phyloP scores from a whole-genome alignment of 441 rosid genomes.

The Melastoma candidum region DNA sequence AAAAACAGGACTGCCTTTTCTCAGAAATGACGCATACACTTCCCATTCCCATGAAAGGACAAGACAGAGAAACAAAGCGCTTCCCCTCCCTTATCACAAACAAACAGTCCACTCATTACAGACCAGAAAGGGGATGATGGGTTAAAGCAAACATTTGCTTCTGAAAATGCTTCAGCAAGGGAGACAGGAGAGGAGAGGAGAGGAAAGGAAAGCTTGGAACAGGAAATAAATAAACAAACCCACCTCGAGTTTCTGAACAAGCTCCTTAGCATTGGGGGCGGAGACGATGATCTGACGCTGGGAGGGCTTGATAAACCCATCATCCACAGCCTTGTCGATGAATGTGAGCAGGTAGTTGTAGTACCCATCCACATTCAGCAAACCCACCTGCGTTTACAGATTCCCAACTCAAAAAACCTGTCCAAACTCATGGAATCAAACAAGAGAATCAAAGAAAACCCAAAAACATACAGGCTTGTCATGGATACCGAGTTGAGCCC shows the following conservation, averaged over 20 bases:
- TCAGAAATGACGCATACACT: too few species aligned
- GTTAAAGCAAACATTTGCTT: constrained; percentile 8
- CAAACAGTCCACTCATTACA: too few species aligned
- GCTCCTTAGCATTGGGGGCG: constrained; percentile 80
- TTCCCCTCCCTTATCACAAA: too few species aligned
- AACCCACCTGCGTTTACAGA: constrained; percentile 56
- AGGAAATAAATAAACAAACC: constrained; percentile 2
- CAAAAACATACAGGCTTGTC: constrained; percentile 74
- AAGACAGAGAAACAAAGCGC: too few species aligned
- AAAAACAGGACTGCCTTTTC: too few species aligned
- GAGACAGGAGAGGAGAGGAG: background rate
- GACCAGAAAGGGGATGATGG: constrained; percentile 8
- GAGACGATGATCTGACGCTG: constrained; percentile 84
- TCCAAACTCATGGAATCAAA: background rate
- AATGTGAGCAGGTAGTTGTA: constrained; percentile 71
- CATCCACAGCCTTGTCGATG: constrained; percentile 95
- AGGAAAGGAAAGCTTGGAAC: background rate
- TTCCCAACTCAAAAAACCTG: background rate
- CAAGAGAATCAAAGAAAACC: background rate
- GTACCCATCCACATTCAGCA: constrained; percentile 90
- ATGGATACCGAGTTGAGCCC: constrained; percentile 98
- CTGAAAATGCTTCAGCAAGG: constrained; percentile 4
- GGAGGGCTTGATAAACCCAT: constrained; percentile 85
- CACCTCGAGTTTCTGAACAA: constrained; percentile 92
- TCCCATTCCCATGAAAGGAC: too few species aligned